Conservation (phyloP, 306 rosid species). For the Medicago truncatula region DNA sequence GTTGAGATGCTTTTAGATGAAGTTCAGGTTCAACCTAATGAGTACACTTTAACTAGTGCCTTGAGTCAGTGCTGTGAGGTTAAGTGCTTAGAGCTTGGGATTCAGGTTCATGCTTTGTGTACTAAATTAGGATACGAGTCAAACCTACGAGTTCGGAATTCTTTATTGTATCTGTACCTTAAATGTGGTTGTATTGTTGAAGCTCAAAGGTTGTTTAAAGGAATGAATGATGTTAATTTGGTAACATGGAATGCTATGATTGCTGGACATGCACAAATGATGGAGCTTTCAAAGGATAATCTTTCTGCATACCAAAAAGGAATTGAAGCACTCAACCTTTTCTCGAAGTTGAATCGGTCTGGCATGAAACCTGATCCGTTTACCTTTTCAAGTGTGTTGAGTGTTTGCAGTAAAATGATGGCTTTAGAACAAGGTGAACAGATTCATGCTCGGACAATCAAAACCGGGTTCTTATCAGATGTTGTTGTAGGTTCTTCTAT, state of each 20-base stretch:
- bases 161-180: conserved; percentile 72
- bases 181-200: conserved; percentile 73
- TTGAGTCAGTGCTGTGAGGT: conserved; percentile 76
- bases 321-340: conserved; percentile 68
- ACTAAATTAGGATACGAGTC: conserved; percentile 66
- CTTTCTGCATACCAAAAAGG: conserved; percentile 66
- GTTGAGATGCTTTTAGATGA: conserved; percentile 66
- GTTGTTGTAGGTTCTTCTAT: conserved; percentile 77
- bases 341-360: conserved; percentile 60
- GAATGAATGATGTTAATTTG: conserved; percentile 59
- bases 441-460: conserved; percentile 78
- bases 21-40: conserved; percentile 65
- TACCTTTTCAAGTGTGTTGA: conserved; percentile 80
- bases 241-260: conserved; percentile 93
- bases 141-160: conserved; percentile 63
- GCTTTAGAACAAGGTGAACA: conserved; percentile 88
- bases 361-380: conserved; percentile 75
- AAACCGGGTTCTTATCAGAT: conserved; percentile 71
- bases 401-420: conserved; percentile 70
- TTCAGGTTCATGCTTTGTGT: conserved; percentile 68
- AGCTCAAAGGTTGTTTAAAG: conserved; percentile 66
- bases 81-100: conserved; percentile 59
- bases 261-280: conserved; percentile 78
- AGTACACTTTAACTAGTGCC: conserved; percentile 70
- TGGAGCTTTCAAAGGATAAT: conserved; percentile 65